Conservation (phyloP, 2,329 filamentous ascomycete genomes). For the Ceratocystis papillata region DNA sequence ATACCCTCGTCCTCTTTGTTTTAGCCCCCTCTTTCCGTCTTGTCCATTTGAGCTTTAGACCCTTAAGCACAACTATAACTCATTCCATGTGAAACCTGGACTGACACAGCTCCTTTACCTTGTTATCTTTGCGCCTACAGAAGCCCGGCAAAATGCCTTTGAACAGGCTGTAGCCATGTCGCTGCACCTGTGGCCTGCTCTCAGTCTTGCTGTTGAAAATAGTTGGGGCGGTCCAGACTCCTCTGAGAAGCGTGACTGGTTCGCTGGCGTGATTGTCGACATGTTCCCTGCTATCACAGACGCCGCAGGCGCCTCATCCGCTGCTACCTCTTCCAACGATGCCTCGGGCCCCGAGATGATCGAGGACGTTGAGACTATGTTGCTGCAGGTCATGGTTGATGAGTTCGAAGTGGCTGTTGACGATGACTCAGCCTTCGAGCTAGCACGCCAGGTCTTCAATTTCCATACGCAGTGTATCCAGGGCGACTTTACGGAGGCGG, state of each 20-base stretch:
- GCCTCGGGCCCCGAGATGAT: constrained; percentile 39
- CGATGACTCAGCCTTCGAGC: constrained; percentile 68
- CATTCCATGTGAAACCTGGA: constrained; percentile 1
- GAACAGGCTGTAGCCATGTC: constrained; percentile 79
- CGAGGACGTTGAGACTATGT: constrained; percentile 70
- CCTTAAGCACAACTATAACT: background rate
- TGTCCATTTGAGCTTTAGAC: background rate
- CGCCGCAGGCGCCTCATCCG: constrained; percentile 27
- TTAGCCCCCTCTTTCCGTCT: background rate
- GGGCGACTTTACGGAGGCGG: constrained; percentile 55
- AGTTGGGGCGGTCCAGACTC: constrained; percentile 79
- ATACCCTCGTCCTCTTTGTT: constrained; percentile 16
- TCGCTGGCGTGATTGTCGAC: constrained; percentile 76
- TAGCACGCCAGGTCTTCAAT: constrained; percentile 62
- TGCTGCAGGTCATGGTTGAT: constrained; percentile 85
- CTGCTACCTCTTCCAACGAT: constrained; percentile 28
- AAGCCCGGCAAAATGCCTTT: constrained; percentile 54
- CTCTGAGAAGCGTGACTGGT: constrained; percentile 88
- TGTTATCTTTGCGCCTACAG: constrained; percentile 30
- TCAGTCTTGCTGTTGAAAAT: constrained; percentile 76
- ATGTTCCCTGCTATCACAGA: constrained; percentile 60
- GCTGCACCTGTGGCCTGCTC: constrained; percentile 77
- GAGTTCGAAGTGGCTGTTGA: constrained; percentile 92
- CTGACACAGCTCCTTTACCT: constrained; percentile 22
- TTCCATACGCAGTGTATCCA: constrained; percentile 53